Evolutionary conservation across 2,329 filamentous ascomycete species (phyloP), one percentile per base, ranked within the genome.

Genomic region (Apiospora kogelbergensis): DNA sequence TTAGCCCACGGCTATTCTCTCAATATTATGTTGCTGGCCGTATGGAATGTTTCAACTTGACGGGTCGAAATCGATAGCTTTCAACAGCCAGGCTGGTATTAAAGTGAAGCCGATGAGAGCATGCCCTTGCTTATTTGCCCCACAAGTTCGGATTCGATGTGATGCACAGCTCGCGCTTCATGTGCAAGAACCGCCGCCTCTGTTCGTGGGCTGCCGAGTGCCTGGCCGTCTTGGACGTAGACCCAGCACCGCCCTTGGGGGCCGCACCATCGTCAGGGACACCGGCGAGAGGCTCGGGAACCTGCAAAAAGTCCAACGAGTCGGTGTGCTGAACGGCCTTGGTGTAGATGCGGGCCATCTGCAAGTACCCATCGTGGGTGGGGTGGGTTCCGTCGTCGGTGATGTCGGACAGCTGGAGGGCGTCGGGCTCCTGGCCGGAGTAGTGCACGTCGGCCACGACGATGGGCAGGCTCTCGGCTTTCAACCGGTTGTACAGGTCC

Each of bases 191-290:
- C 53, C 53, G 53, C 53, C 53, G 53, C 30, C 30, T 33, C 2
- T 33, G 30, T n/a, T 60, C 53, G 3, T 60, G 53, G 26, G 26
- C 53, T 7, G 17, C 20, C 10, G 3, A n/a, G 30, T 22, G 3
- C 30, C 53, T 60, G 17, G 26, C 30, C 30, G 9, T 0, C 30
- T 37, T 60, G 30, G 53, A 9, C 20, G 53, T 17, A n/a, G 53
- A 57, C 46, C 22, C 9, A 22, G 22, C 46, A 26, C 4, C 13
- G 1, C 24, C 48, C 24, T 24, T 15, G 20, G 48, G 20, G 20
- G 53, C 6, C 30, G 17, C 53, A 11, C 73, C 73, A 22, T 75
- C 71, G 1, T 66, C 66, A 5, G 71, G 68, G 10, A 74, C 57
- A 11, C 72, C 72, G 17, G 26, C 15, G 17, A 60, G 17, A 9